Evolutionary conservation across 2,329 filamentous ascomycete species (phyloP).

Genomic region (Neonectria punicea): DNA sequence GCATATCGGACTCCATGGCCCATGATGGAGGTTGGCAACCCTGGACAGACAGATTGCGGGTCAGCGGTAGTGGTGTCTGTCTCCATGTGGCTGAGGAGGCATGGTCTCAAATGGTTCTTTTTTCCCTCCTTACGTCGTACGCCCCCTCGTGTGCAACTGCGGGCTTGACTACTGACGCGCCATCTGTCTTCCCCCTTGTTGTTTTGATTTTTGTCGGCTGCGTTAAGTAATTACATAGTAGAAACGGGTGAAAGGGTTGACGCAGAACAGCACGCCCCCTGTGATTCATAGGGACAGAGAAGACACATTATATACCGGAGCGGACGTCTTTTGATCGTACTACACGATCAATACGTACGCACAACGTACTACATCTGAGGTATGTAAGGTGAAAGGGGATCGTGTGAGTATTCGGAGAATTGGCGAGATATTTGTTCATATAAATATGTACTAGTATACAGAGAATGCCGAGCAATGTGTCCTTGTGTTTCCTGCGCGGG

Average conservation of each 20-base stretch:
- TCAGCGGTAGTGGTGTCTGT: constrained; percentile 26
- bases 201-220: constrained; percentile 19
- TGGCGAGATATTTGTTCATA: no score
- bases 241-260: neutral
- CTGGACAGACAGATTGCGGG: constrained; percentile 24
- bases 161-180: constrained; percentile 6
- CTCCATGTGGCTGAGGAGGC: constrained; percentile 25
- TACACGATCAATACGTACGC: neutral
- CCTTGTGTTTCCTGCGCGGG: constrained; percentile 7
- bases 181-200: constrained; percentile 7
- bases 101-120: constrained; percentile 3
- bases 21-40: constrained; percentile 20
- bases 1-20: constrained; percentile 25
- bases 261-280: neutral
- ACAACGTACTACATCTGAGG: neutral
- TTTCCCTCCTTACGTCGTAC: neutral
- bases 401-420: neutral
- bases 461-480: neutral
- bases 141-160: constrained; percentile 12
- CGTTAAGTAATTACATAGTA: neutral
- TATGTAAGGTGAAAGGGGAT: neutral
- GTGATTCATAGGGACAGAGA: neutral
- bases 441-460: no score
- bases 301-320: neutral
- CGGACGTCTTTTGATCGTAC: neutral